A percentile compares a stretch with the other conserved stretches of the same genome.
Evolutionary conservation across 1,284 basidiomycete genomes (phyloP).

Genomic region (Phlebopus sp.): DNA sequence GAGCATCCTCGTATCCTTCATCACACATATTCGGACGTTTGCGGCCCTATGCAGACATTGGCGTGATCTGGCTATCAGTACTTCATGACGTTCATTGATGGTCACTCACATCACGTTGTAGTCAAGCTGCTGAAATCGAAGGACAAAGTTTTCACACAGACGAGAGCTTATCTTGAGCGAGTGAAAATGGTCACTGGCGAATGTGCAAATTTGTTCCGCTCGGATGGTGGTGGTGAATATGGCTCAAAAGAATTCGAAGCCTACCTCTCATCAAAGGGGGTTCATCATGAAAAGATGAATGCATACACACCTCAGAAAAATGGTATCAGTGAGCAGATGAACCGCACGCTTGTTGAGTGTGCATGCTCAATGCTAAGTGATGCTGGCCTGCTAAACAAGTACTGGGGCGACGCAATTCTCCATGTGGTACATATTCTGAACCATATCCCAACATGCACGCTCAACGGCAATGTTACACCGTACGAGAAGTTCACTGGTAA

Average conservation of each 20-base stretch:
- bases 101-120: conserved; percentile 6
- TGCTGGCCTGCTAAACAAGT: conserved; percentile 21
- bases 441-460: conserved; percentile 8
- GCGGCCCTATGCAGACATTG: conserved; percentile 6
- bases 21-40: conserved; percentile 1
- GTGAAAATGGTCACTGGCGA: conserved; percentile 1
- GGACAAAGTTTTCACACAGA: not conserved
- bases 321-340: conserved; percentile 7
- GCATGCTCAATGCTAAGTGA: conserved; percentile 1
- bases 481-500: conserved; percentile 1
- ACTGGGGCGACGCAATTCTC: conserved; percentile 29
- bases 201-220: not conserved
- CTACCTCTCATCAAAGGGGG: conserved; percentile 12
- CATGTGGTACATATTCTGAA: too few relatives aligned
- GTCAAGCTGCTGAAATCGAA: conserved; percentile 4
- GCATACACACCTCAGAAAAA: conserved; percentile 12
- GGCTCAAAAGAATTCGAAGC: conserved; percentile 9
- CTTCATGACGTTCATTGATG: conserved; percentile 10
- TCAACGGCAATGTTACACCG: not conserved
- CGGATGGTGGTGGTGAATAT: conserved; percentile 23
- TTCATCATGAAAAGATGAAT: conserved; percentile 10
- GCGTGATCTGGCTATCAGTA: conserved; percentile 3
- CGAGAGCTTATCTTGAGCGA: conserved; percentile 1
- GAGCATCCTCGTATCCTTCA: conserved; percentile 1
- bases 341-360: not conserved